Evolutionary conservation across 2,329 filamentous ascomycete genomes (phyloP).

Genomic region (Clonostachys solani): DNA sequence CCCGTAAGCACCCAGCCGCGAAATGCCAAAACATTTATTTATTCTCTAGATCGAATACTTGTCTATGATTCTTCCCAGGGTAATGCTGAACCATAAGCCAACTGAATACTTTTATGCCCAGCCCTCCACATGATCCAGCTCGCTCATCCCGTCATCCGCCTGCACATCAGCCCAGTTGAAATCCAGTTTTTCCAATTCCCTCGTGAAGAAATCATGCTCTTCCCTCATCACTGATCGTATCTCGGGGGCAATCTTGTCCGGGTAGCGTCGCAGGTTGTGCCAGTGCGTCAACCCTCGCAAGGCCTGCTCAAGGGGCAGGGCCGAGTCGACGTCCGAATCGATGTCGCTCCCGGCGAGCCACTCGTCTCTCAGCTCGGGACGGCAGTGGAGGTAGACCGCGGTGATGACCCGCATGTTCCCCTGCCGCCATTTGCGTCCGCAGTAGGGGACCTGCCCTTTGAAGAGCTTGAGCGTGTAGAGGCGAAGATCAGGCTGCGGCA

Average conservation of each 20-base stretch:
- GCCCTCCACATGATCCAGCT: conserved; percentile 25
- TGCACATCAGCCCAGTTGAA: conserved; percentile 39
- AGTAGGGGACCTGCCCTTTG: conserved; percentile 98
- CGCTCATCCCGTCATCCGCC: conserved; percentile 22
- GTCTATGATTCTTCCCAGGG: too few relatives aligned
- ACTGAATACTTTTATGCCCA: conserved; percentile 8
- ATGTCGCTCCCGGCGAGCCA: conserved; percentile 91
- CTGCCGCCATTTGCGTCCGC: conserved; percentile 96
- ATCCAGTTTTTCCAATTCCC: conserved; percentile 72
- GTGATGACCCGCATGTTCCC: conserved; percentile 99
- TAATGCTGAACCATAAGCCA: too few relatives aligned
- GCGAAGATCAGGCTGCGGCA: conserved; percentile 81
- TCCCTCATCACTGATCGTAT: conserved; percentile 58
- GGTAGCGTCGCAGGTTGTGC: conserved; percentile 83
- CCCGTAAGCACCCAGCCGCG: too few relatives aligned
- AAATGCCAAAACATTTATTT: too few relatives aligned
- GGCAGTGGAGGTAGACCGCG: conserved; percentile 89
- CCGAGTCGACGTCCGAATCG: conserved; percentile 90
- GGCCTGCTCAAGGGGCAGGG: conserved; percentile 86
- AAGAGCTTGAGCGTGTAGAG: conserved; percentile 97
- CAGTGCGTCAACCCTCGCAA: conserved; percentile 87
- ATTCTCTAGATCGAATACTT: too few relatives aligned
- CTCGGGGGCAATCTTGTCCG: conserved; percentile 66
- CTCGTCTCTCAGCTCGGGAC: conserved; percentile 89
- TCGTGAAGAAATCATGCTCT: conserved; percentile 74